phyloP scores from a whole-genome alignment of 2,329 filamentous ascomycete genomes.

The Colletotrichum navitas region DNA sequence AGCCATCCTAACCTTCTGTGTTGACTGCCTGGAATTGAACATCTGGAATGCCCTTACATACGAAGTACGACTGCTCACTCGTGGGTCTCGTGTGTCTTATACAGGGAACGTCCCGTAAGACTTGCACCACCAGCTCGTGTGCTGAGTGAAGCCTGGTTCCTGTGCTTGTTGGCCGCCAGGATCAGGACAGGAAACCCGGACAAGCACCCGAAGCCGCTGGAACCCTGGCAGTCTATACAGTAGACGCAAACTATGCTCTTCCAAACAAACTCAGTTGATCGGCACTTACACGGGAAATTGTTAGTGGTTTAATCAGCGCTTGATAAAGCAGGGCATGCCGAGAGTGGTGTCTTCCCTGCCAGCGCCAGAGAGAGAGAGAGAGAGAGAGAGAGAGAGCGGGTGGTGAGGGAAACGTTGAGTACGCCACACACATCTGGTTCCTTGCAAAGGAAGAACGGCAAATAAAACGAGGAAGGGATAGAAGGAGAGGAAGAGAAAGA shows the following conservation, averaged over 20 bases:
- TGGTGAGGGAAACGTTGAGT: background rate
- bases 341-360: background rate
- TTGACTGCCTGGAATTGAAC: background rate
- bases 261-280: background rate
- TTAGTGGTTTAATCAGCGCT: background rate
- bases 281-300: background rate
- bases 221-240: background rate
- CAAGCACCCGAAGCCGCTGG: background rate
- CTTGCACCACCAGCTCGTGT: background rate
- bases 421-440: conserved; percentile 25
- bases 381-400: background rate
- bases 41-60: background rate
- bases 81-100: background rate
- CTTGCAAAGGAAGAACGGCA: conserved; percentile 21
- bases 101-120: background rate
- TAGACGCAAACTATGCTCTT: conserved; percentile 11
- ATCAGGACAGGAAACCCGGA: background rate
- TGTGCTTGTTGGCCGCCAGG: background rate
- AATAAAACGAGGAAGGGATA: background rate
- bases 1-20: conserved; percentile 1
- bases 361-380: background rate
- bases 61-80: background rate
- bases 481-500: conserved; percentile 5
- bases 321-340: background rate
- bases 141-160: background rate